Evolutionary conservation across 1,139 yeast genomes (phyloP), one percentile per base, ranked within the genome.

Genomic region (Wickerhamomyces sp.): DNA sequence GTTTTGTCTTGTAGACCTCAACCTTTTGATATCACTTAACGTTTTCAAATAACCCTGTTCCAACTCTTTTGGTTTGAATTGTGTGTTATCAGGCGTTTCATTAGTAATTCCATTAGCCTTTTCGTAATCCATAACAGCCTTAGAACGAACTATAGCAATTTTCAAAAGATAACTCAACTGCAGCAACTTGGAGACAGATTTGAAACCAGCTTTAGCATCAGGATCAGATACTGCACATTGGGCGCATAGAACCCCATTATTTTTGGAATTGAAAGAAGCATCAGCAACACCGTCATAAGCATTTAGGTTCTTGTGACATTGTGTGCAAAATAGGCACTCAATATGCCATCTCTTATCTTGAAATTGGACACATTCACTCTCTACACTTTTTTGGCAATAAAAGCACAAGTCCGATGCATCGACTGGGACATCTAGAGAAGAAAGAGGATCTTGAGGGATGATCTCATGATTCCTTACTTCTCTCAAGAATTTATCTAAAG

Each of bases 141-240:
- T 79, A 3, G 96, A 82, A 43, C 97, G 72, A 7, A 83, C 76
- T 36, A 89, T 68, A 0, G 97, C 97, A 49, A 92, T 89, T 53
- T 86, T 84, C 48, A 90, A 67, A 37, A 92, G 65, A 57, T 79
- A 88, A 20, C 82, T 70, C 56, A 88, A 74, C 60, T 92, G 97
- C 17, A 77, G 62, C 37, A 88, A 70, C 45, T 80, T 82, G 5
- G 87, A 72, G 1, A 89, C 80, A n/a, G 63, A 55, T 35, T 67
- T 72, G 56, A 90, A 88, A 0, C 88, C 89, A 0, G 67, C 52
- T 16, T 63, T 58, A 0, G 78, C 68, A 36, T 70, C 73, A 1
- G 72, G 68, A 41, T 71, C 72, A 33, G 67, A 65, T 5, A 71
- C 52, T 0, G 77, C 70, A 61, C 95, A 84, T 21, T 73, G 67